These are phyloP conservation scores for Fusarium graminum DNA, from an alignment of 2,329 filamentous ascomycete genomes.

Conservation along the genomic window DNA sequence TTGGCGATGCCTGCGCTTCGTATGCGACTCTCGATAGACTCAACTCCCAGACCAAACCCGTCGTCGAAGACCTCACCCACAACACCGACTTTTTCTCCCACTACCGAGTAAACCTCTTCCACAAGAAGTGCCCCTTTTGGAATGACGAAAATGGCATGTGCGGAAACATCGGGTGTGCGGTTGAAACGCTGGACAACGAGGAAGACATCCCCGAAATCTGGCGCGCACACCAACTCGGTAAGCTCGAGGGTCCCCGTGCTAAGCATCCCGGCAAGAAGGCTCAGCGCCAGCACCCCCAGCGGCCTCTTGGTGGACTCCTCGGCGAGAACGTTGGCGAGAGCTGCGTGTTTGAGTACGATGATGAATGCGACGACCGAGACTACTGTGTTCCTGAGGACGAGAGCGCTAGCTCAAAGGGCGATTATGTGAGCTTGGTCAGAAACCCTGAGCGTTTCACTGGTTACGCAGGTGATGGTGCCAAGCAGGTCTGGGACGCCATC, in stretches of 20 bases:
- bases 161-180: slow-evolving; percentile 95
- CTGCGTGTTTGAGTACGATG: slow-evolving; percentile 96
- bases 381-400: slow-evolving; percentile 98
- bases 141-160: slow-evolving; percentile 93
- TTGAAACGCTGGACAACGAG: slow-evolving; percentile 94
- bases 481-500: slow-evolving; percentile 95
- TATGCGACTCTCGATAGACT: slow-evolving; percentile 90
- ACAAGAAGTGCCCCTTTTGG: slow-evolving; percentile 97
- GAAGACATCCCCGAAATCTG: slow-evolving; percentile 92
- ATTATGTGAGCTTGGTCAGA: slow-evolving; percentile 93
- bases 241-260: slow-evolving; percentile 91
- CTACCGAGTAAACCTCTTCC: slow-evolving; percentile 94
- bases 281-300: slow-evolving; percentile 76
- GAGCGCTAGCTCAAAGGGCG: slow-evolving; percentile 85
- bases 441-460: slow-evolving; percentile 98
- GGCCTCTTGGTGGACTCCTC: slow-evolving; percentile 83
- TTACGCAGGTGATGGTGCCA: slow-evolving; percentile 85
- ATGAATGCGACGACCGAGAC: slow-evolving; percentile 95
- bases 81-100: slow-evolving; percentile 98
- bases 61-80: slow-evolving; percentile 82
- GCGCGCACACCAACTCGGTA: slow-evolving; percentile 91
- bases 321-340: slow-evolving; percentile 92
- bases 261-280: slow-evolving; percentile 83
- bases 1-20: slow-evolving; percentile 94
- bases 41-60: slow-evolving; percentile 81